Conservation (phyloP, 768 basidiomycete genomes). For the Leccinum olivaceopallidum region DNA sequence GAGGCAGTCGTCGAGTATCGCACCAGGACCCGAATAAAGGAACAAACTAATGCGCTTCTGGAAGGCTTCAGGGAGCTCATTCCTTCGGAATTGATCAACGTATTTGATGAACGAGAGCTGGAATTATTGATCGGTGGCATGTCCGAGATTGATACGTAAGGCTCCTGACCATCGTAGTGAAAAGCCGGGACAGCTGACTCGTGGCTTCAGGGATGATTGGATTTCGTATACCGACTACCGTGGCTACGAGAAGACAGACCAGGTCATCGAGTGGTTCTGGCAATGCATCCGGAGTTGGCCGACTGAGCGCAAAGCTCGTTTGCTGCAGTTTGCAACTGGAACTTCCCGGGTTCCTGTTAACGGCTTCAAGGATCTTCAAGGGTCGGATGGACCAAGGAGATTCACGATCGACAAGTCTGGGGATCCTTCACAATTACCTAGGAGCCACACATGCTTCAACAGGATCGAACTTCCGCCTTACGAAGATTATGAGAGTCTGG, state of each 20-base stretch:
- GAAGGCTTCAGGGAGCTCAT: slow-evolving; percentile 83
- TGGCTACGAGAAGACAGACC: slow-evolving; percentile 81
- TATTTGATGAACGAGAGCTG: slow-evolving; percentile 90
- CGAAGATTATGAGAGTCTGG: slow-evolving; percentile 82
- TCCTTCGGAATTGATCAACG: slow-evolving; percentile 79
- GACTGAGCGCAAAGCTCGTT: slow-evolving; percentile 80
- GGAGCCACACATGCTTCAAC: slow-evolving; percentile 96
- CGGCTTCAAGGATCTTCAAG: slow-evolving; percentile 94
- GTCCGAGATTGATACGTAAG: slow-evolving; percentile 86
- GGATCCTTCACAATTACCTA: slow-evolving; percentile 82
- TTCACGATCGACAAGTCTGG: slow-evolving; percentile 97
- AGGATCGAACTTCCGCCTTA: slow-evolving; percentile 87
- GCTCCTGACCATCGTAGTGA: slow-evolving; percentile 7
- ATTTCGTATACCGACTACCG: slow-evolving; percentile 93
- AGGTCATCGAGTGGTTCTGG: slow-evolving; percentile 97
- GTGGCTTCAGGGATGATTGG: slow-evolving; percentile 72
- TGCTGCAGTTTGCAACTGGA: slow-evolving; percentile 87
- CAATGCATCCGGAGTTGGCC: slow-evolving; percentile 90
- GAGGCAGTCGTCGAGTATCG: slow-evolving; percentile 80
- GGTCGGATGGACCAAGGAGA: slow-evolving; percentile 86
- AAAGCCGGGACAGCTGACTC: slow-evolving; percentile 2
- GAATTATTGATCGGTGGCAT: slow-evolving; percentile 91
- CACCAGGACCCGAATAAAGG: slow-evolving; percentile 76
- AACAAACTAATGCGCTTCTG: slow-evolving; percentile 86
- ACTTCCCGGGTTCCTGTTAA: slow-evolving; percentile 87